Conservation (phyloP, 148 eudicot genomes). For the Silene latifolia region DNA sequence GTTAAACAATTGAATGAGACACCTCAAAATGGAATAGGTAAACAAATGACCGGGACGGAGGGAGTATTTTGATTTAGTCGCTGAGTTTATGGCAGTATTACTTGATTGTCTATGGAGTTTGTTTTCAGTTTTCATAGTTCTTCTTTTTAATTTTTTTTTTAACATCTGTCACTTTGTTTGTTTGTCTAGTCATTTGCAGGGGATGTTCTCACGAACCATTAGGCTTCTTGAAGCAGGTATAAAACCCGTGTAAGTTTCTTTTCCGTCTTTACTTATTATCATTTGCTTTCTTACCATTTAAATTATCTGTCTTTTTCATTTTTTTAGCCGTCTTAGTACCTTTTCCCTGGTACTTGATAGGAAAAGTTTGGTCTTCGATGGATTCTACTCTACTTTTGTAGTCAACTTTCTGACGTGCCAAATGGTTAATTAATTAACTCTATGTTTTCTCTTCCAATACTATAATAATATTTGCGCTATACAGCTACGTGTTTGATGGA, state of each 20-base stretch:
- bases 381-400: neutral
- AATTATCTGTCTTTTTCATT: neutral
- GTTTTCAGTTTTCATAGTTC: too few relatives aligned
- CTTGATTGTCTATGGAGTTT: too few relatives aligned
- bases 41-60: too few relatives aligned
- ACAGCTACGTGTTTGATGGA: conserved; percentile 94
- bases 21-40: too few relatives aligned
- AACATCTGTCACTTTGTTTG: neutral
- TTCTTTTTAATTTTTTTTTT: too few relatives aligned
- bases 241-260: conserved; percentile 70
- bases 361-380: neutral
- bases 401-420: neutral
- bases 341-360: neutral
- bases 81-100: too few relatives aligned
- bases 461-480: conserved; percentile 6
- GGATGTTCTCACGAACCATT: conserved; percentile 90
- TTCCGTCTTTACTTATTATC: neutral
- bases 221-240: conserved; percentile 95
- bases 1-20: too few relatives aligned
- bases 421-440: neutral
- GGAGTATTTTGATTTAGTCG: too few relatives aligned
- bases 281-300: neutral
- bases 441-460: conserved; percentile 8
- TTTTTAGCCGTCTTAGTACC: neutral
- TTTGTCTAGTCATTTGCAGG: conserved; percentile 81